Base-by-base conservation (phyloP, 768 basidiomycete genomes). In the Tulasnella sp. region DNA sequence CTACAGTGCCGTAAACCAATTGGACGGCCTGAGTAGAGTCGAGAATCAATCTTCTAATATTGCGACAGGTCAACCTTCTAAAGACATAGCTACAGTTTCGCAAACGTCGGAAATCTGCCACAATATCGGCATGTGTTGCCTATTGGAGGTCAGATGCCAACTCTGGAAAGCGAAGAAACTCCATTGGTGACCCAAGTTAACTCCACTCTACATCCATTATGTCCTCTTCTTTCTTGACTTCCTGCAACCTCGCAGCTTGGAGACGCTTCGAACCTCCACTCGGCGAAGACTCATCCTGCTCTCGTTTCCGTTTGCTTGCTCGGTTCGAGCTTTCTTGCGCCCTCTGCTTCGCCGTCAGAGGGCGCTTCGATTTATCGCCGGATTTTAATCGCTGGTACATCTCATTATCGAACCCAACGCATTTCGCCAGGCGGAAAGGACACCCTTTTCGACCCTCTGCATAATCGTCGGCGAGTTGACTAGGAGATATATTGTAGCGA, bases 391-490 rank as follows among this genome's bases (percentile, higher is more conserved):
- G 60, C 60, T 64, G 60, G 24, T 64, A 64, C 12, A 64, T 64
- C 31, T 64, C 60, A 31, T 64, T 64, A 28, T 64, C 31, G 60
- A n/a, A 64, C 24, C 60, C 60, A 28, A 28, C n/a, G 60, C 60
- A 64, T 31, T 64, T 64, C 60, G 60, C 60, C 20, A 64, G 60
- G n/a, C 60, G 60, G 60, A 64, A 64, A 31, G 60, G 60, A 31
- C 60, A 64, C n/a, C 60, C 60, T 64, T 31, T 64, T 28, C 12
- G 60, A 64, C 60, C 60, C 3, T 9, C 31, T n/a, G n/a, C 24
- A 64, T 64, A 64, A n/a, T 64, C 60, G 11, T 64, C 24, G n/a
- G 60, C 60, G 24, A 64, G 60, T 64, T 64, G 60, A 31, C 24
- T 64, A 28, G 60, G 60, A 64, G 60, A 64, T 18, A 64, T 64